Evolutionary conservation across 495 filamentous ascomycete species (phyloP).

Genomic region (Chaetomium tenue): DNA sequence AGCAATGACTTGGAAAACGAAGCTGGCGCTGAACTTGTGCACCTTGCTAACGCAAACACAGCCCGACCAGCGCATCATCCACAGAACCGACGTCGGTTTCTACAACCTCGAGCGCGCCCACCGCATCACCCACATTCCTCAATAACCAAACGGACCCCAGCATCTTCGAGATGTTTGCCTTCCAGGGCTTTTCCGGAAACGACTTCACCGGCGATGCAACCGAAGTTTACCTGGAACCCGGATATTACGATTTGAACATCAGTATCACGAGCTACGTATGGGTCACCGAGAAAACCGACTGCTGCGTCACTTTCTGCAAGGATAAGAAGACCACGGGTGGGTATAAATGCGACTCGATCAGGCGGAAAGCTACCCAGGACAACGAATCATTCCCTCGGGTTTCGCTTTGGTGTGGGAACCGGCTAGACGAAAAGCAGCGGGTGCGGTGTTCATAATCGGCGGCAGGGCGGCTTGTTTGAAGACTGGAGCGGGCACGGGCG

Average conservation of each 20-base stretch:
- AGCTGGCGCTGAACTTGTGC: neutral
- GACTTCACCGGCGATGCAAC: slow-evolving; percentile 24
- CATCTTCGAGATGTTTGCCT: slow-evolving; percentile 17
- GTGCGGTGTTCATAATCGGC: too few relatives aligned
- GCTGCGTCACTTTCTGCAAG: slow-evolving; percentile 34
- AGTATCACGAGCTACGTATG: slow-evolving; percentile 29
- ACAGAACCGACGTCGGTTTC: neutral
- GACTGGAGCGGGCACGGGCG: too few relatives aligned
- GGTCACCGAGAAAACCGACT: slow-evolving; percentile 23
- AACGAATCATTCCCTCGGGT: slow-evolving; percentile 19
- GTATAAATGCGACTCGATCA: slow-evolving; percentile 18
- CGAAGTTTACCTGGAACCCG: slow-evolving; percentile 21
- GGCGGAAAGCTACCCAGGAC: neutral
- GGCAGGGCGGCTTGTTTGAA: too few relatives aligned
- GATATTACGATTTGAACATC: slow-evolving; percentile 28
- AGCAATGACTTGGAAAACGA: too few relatives aligned
- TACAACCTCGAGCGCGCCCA: slow-evolving; percentile 11
- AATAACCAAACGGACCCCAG: slow-evolving; percentile 25
- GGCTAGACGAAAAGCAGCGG: neutral
- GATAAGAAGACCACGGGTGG: slow-evolving; percentile 13
- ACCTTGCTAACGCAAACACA: neutral
- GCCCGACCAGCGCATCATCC: neutral
- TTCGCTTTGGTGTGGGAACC: slow-evolving; percentile 31
- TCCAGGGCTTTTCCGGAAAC: slow-evolving; percentile 26
- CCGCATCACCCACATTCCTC: slow-evolving; percentile 18